Conservation (phyloP, 176 grass and related monocot species). For the Raddia distichophylla region DNA sequence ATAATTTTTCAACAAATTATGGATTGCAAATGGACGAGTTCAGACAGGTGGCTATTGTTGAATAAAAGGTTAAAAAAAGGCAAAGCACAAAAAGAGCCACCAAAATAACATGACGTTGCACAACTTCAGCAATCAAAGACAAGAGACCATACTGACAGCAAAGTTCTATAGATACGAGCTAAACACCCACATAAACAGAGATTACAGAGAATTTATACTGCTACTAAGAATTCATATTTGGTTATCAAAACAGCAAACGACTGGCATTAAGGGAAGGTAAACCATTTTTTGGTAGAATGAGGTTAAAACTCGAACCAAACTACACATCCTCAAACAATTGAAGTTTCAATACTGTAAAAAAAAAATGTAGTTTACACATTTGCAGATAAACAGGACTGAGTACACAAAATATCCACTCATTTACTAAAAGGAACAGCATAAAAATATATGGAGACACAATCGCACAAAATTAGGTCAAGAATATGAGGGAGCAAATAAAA, state of each 20-base stretch:
- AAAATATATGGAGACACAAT: background rate
- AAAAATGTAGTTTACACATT: background rate
- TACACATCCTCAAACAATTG: slow-evolving; percentile 49
- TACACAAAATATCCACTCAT: background rate
- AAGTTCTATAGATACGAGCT: background rate
- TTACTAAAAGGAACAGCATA: background rate
- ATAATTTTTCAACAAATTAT: background rate
- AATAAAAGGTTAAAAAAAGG: background rate
- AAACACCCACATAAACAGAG: background rate
- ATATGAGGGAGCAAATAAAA: background rate
- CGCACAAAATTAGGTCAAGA: background rate
- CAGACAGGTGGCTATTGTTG: background rate
- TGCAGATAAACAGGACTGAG: background rate
- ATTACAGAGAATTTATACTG: background rate
- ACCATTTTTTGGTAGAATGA: background rate
- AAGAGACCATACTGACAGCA: background rate
- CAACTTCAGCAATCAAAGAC: background rate
- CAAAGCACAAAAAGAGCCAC: background rate
- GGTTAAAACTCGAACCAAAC: background rate
- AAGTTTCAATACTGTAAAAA: slow-evolving; percentile 36
- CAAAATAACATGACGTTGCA: background rate
- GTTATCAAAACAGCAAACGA: background rate
- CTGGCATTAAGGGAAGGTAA: background rate
- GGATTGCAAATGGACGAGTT: background rate
- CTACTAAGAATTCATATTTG: background rate